Conservation (phyloP, 140 eudicot genomes). For the Cichorium intybus region DNA sequence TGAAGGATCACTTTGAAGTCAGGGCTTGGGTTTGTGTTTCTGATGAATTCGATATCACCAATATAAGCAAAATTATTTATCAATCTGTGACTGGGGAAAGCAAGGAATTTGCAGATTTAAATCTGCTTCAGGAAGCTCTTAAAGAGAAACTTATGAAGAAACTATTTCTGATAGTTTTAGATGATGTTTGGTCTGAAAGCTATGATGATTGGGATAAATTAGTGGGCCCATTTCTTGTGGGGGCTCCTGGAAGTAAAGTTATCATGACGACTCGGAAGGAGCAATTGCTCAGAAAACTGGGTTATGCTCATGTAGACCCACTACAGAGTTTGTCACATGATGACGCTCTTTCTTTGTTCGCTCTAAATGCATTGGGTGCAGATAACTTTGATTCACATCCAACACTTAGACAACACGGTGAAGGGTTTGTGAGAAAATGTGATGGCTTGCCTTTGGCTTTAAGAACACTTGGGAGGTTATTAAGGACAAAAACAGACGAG, state of each 20-base stretch:
- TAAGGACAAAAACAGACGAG: constrained; percentile 4
- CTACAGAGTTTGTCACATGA: constrained; percentile 20
- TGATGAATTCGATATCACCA: constrained; percentile 26
- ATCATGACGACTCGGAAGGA: constrained; percentile 43
- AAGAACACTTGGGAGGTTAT: constrained; percentile 31
- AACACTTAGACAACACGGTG: constrained; percentile 23
- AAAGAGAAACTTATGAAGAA: constrained; percentile 10
- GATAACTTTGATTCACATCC: constrained; percentile 7
- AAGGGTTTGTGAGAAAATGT: constrained; percentile 30
- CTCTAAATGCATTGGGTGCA: constrained; percentile 24
- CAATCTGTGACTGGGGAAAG: constrained; percentile 18
- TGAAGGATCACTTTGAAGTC: constrained; percentile 12
- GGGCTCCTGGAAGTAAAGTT: constrained; percentile 35
- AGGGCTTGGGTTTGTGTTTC: constrained; percentile 46
- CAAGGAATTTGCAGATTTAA: constrained; percentile 18
- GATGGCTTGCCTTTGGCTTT: constrained; percentile 42
- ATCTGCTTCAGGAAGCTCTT: constrained; percentile 4
- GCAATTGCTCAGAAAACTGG: constrained; percentile 28
- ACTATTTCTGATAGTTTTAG: constrained; percentile 42
- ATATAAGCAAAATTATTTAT: constrained; percentile 28
- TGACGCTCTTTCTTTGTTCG: constrained; percentile 35
- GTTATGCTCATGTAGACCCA: not conserved
- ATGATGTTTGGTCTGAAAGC: constrained; percentile 36
- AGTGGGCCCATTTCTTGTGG: constrained; percentile 14
- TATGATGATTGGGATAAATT: constrained; percentile 28